Evolutionary conservation across 345 rosid genomes (phyloP).

Genomic region (Salix brachista): DNA sequence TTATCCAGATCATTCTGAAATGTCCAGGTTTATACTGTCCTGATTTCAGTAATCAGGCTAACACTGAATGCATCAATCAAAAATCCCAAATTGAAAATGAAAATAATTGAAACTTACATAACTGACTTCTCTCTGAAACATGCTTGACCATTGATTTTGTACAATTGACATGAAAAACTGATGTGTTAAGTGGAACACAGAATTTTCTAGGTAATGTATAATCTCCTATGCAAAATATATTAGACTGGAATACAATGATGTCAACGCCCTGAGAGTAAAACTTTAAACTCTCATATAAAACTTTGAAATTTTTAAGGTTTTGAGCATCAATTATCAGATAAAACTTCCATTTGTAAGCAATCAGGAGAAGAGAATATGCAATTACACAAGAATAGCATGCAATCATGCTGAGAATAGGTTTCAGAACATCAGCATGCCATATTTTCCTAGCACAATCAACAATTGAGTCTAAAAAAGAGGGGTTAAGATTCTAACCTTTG

Average conservation of each 20-base stretch:
- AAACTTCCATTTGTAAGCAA: background rate
- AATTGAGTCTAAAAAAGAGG: conserved; percentile 3
- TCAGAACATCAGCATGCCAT: background rate
- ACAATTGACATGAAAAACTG: background rate
- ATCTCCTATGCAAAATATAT: background rate
- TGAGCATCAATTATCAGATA: background rate
- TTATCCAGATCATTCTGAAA: background rate
- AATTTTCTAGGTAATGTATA: background rate
- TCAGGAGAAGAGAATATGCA: background rate
- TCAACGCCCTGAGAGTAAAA: background rate
- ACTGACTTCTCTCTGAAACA: background rate
- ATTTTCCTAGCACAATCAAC: background rate
- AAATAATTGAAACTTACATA: background rate
- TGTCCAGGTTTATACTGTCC: background rate
- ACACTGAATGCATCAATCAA: background rate
- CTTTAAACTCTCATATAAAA: background rate
- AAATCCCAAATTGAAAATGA: background rate
- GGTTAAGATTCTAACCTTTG: conserved; percentile 61
- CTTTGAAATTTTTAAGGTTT: background rate
- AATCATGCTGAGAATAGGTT: background rate
- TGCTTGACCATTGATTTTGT: background rate
- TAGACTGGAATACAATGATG: background rate
- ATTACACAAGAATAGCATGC: background rate
- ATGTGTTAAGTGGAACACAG: background rate
- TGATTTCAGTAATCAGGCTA: background rate